Evolutionary conservation across 1,284 basidiomycete genomes (phyloP), one percentile per base, ranked within the genome.

Genomic region (Ganoderma lingzhi): DNA sequence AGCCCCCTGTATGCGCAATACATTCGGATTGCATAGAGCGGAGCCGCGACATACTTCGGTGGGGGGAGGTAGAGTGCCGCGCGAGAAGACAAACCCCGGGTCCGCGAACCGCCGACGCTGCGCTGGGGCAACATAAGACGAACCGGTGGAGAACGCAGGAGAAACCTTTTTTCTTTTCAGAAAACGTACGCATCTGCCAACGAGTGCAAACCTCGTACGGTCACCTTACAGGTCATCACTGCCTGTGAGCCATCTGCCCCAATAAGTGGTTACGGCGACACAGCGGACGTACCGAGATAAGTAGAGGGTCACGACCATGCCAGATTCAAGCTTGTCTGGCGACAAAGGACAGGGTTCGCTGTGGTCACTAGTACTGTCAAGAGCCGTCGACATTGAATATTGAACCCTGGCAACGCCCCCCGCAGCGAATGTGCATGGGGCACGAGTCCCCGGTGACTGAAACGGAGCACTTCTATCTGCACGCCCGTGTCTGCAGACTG

Each of bases 61-160:
- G 30, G 53, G 53, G 19, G 53, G 53, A 32, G 30, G 4, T 56
- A 56, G 53, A 35, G 53, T 6, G 53, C n/a, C n/a, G n/a, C 30
- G 30, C 53, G 53, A 56, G 53, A 56, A 32, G 30, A 56, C 30
- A 56, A 56, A 32, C 30, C 14, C 30, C 53, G 53, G 53, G 30
- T 32, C 53, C 32, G 53, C 53, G 53, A 56, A 23, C 53, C 53
- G 53, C 53, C 17, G 53, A 56, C 30, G 30, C 30, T 35, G 35
- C 35, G 35, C 8, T 35, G 35, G 35, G 3, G 17, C 15, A 56
- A 32, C 53, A 35, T 56, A 56, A 30, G 17, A 3, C 15, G 53
- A 28, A 28, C 23, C 48, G 48, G 28, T 28, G 23, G 28, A 6
- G 8, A 48, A 48, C 39, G 39, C 39, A 10, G 2, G 48, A 12